Evolutionary conservation across 2,329 filamentous ascomycete species (phyloP).

Genomic region (Claviceps africana): DNA sequence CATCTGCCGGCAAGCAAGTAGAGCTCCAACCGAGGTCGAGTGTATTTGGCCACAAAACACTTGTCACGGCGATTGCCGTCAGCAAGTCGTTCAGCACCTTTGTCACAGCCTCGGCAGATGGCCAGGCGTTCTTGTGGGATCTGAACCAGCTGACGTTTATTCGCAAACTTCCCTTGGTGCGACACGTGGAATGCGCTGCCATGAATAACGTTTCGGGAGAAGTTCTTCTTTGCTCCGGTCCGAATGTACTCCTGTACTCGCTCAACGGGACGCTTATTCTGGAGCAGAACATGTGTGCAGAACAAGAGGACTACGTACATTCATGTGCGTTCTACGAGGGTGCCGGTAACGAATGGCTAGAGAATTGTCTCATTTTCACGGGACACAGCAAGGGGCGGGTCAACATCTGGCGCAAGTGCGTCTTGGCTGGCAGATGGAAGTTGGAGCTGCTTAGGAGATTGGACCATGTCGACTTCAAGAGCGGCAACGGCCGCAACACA

Average conservation of each 20-base stretch:
- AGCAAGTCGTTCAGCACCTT: constrained; percentile 82
- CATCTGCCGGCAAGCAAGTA: constrained; percentile 49
- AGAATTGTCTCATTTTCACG: constrained; percentile 74
- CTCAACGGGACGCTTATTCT: constrained; percentile 76
- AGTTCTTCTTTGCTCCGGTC: constrained; percentile 69
- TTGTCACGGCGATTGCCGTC: constrained; percentile 69
- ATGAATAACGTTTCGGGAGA: constrained; percentile 89
- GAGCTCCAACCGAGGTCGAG: constrained; percentile 68
- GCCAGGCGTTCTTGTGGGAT: constrained; percentile 83
- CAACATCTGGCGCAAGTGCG: constrained; percentile 55
- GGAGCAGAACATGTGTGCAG: constrained; percentile 63
- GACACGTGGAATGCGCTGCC: constrained; percentile 54
- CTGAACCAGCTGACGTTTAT: constrained; percentile 83
- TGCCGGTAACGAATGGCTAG: constrained; percentile 78
- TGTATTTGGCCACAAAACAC: constrained; percentile 78
- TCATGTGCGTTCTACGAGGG: constrained; percentile 91
- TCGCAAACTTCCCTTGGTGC: constrained; percentile 49
- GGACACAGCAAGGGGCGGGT: constrained; percentile 75
- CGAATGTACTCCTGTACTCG: constrained; percentile 64
- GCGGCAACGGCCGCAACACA: constrained; percentile 42
- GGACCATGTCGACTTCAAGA: constrained; percentile 59
- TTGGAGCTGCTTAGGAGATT: constrained; percentile 69
- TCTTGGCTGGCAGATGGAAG: constrained; percentile 49
- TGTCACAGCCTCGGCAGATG: constrained; percentile 68
- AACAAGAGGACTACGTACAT: constrained; percentile 60